These are phyloP conservation scores for Cladophialophora carrionii DNA, from an alignment of 2,329 filamentous ascomycete genomes.

Conservation along the genomic window DNA sequence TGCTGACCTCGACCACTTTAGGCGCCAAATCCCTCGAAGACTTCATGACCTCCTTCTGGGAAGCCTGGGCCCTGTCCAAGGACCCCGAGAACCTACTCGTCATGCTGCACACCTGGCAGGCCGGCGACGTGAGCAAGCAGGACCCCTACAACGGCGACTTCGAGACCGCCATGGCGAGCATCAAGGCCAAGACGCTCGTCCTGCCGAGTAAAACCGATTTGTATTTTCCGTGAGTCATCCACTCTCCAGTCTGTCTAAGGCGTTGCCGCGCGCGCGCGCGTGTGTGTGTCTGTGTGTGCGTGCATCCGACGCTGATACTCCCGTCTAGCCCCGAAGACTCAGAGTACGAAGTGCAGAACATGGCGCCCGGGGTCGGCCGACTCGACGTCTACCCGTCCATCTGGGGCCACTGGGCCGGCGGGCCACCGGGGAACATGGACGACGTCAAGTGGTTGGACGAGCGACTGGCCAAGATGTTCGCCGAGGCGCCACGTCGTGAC, in stretches of 20 bases:
- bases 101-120: slow-evolving; percentile 80
- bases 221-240: slow-evolving; percentile 69
- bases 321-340: slow-evolving; percentile 77
- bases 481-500: slow-evolving; percentile 31
- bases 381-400: slow-evolving; percentile 62
- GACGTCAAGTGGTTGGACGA: slow-evolving; percentile 74
- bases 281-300: no score
- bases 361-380: slow-evolving; percentile 62
- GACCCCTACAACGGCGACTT: slow-evolving; percentile 70
- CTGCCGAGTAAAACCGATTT: slow-evolving; percentile 74
- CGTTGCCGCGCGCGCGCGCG: no score
- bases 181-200: slow-evolving; percentile 73
- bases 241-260: no score
- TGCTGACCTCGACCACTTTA: background rate
- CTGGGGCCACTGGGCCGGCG: slow-evolving; percentile 70
- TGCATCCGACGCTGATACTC: no score
- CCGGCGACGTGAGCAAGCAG: slow-evolving; percentile 70
- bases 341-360: slow-evolving; percentile 69
- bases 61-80: slow-evolving; percentile 67
- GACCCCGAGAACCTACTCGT: slow-evolving; percentile 73
- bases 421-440: slow-evolving; percentile 70
- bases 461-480: slow-evolving; percentile 60
- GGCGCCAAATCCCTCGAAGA: slow-evolving; percentile 71
- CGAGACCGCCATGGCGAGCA: slow-evolving; percentile 65
- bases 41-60: slow-evolving; percentile 77